These are phyloP conservation scores for Pholiota molesta DNA, from an alignment of 768 basidiomycete species.

Conservation along the genomic window DNA sequence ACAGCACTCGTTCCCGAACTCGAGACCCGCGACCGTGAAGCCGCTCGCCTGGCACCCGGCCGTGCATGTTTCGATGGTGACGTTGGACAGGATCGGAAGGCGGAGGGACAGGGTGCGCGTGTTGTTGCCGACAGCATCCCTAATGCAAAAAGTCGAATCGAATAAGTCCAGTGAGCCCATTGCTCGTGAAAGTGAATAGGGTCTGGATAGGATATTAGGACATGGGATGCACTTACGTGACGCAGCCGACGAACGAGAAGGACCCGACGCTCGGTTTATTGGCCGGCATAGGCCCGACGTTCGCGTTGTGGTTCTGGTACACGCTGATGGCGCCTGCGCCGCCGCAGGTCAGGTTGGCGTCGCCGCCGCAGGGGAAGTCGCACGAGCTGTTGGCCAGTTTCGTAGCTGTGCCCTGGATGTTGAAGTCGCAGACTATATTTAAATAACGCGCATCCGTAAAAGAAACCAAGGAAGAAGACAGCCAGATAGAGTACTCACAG, in stretches of 20 bases:
- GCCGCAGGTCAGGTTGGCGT: constrained; percentile 19
- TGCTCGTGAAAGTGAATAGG: no score
- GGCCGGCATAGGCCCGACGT: constrained; percentile 15
- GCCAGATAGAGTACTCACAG: constrained; percentile 16
- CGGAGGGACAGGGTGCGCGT: constrained; percentile 14
- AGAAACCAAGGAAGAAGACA: no score
- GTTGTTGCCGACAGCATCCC: constrained; percentile 16
- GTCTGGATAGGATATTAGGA: no score
- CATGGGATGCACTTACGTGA: constrained; percentile 21
- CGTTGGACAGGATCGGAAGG: no score
- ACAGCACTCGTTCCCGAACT: constrained; percentile 23
- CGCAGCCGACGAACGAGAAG: constrained; percentile 18
- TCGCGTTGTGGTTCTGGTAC: constrained; percentile 17
- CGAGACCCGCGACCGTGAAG: constrained; percentile 20
- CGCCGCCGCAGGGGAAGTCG: constrained; percentile 21
- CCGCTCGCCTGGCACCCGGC: constrained; percentile 13
- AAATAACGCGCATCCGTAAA: background rate
- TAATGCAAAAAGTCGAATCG: no score
- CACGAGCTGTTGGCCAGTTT: constrained; percentile 15
- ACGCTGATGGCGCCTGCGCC: constrained; percentile 18
- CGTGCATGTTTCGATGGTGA: constrained; percentile 19
- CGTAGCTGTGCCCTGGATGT: constrained; percentile 23
- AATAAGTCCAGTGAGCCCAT: no score
- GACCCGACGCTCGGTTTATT: constrained; percentile 15
- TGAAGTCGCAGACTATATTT: constrained; percentile 24